Evolutionary conservation across 176 grass and related monocot species (phyloP), one percentile per base, ranked within the genome.

Genomic region (Oryza longistaminata): DNA sequence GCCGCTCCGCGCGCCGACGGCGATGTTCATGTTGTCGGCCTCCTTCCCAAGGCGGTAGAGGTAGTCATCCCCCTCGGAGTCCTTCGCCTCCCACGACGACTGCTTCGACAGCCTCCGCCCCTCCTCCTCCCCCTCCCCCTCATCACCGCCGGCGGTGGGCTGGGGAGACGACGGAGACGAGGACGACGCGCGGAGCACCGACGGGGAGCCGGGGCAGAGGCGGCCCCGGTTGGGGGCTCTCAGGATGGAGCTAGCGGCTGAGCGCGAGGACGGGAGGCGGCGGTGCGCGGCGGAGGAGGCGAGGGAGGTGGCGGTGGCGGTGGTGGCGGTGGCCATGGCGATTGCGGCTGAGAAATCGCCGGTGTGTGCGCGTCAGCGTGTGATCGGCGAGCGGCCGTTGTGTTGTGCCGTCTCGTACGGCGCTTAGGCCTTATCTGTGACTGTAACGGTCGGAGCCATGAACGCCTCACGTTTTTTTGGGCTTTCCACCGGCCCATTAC

Each of bases 1-100:
- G 68, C 93, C 93, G 1, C 91, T 68, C 2, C 91, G 85, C 9
- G 96, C 96, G 2, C 93, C 93, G 13, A 98, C 96, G 29, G 93
- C 48, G 73, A 92, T 89, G 81, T 98, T 94, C 88, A 95, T 55
- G 83, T 98, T 98, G n/a, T 98, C 91, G 2, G 96, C 89, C 50
- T 98, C 96, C 76, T 93, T 90, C 44, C 91, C 91, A 19, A 98
- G 91, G 52, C 96, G 85, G 68, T 93, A 92, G 50, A 98, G 89
- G 86, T 98, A 98, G 81, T 98, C 96, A 43, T 94, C 79, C 17
- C 96, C 93, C 45, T 83, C 55, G 0, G 77, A 45, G 26, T 98
- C 96, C 83, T 64, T 90, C 0, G 88, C 86, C 69, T 95, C 91
- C 96, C 96, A 98, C 4, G 91, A 94, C 0, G 93, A 98, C 79